phyloP scores from a whole-genome alignment of 306 rosid species.

The Prunus salicina region DNA sequence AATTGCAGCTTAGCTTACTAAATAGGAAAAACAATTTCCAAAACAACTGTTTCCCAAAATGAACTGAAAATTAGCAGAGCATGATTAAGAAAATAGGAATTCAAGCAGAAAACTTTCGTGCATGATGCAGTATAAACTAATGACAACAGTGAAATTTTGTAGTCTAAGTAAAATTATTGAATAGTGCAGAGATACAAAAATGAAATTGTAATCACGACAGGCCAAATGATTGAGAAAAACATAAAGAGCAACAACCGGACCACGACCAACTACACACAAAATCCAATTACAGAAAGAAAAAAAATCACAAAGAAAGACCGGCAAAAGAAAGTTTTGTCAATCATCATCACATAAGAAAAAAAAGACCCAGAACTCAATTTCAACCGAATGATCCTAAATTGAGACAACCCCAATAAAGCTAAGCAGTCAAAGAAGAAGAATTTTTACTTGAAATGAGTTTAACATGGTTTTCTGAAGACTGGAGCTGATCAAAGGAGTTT shows the following conservation, averaged over 20 bases:
- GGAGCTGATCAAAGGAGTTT: slow-evolving; percentile 37
- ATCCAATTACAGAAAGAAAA: not conserved
- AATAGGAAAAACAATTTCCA: not conserved
- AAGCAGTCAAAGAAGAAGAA: slow-evolving; percentile 4
- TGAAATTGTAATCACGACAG: not conserved
- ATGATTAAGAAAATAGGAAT: not conserved
- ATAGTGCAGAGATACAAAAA: not conserved
- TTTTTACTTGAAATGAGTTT: slow-evolving; percentile 59
- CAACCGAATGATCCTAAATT: slow-evolving; percentile 14
- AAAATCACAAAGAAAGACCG: not conserved
- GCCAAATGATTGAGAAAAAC: not conserved
- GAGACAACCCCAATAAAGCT: slow-evolving; percentile 7
- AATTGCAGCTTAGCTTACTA: not conserved
- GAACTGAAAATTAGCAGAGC: not conserved
- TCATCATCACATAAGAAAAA: not conserved
- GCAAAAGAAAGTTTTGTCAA: not conserved
- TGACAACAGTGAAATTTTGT: not conserved
- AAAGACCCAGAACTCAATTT: slow-evolving; percentile 5
- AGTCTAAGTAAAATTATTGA: not conserved
- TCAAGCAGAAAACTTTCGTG: not conserved
- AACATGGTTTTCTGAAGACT: slow-evolving; percentile 26
- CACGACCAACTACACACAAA: no score
- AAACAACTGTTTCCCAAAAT: not conserved
- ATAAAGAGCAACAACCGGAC: not conserved
- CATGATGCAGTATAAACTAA: not conserved